These are phyloP conservation scores for Malania oleifera DNA, from an alignment of 164 flowering plant species.

Conservation along the genomic window DNA sequence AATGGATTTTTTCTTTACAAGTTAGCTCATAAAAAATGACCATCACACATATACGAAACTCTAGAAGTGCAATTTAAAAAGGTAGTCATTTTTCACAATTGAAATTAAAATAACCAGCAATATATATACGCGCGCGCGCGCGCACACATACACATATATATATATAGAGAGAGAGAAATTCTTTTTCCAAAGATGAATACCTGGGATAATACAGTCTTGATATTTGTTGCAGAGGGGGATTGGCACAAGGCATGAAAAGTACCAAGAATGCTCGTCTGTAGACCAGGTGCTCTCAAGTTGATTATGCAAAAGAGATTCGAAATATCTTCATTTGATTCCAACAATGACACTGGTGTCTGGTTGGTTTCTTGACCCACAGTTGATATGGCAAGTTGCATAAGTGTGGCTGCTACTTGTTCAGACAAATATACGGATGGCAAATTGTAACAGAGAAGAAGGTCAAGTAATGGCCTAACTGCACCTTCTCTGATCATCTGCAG, in stretches of 20 bases:
- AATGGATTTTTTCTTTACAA: too few species aligned
- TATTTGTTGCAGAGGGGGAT: neutral
- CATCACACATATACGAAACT: too few species aligned
- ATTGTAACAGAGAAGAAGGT: neutral
- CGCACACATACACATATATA: too few species aligned
- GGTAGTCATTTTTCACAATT: too few species aligned
- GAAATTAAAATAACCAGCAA: too few species aligned
- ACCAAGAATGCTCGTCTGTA: neutral
- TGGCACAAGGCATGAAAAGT: neutral
- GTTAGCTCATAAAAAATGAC: too few species aligned
- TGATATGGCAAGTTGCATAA: neutral
- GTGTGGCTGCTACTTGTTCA: constrained; percentile 2
- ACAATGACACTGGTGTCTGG: neutral
- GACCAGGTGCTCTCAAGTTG: neutral
- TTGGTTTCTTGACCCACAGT: neutral
- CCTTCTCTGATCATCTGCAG: constrained; percentile 1
- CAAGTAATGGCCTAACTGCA: constrained; percentile 1
- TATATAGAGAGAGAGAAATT: too few species aligned
- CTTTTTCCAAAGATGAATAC: neutral
- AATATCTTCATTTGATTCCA: neutral
- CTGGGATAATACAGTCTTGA: neutral
- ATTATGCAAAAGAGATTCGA: neutral
- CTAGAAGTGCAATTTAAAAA: too few species aligned
- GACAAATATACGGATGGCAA: neutral
- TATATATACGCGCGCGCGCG: too few species aligned